Evolutionary conservation across 2,329 filamentous ascomycete genomes (phyloP), one percentile per base, ranked within the genome.

Genomic region (Colletotrichum euphorbiae): DNA sequence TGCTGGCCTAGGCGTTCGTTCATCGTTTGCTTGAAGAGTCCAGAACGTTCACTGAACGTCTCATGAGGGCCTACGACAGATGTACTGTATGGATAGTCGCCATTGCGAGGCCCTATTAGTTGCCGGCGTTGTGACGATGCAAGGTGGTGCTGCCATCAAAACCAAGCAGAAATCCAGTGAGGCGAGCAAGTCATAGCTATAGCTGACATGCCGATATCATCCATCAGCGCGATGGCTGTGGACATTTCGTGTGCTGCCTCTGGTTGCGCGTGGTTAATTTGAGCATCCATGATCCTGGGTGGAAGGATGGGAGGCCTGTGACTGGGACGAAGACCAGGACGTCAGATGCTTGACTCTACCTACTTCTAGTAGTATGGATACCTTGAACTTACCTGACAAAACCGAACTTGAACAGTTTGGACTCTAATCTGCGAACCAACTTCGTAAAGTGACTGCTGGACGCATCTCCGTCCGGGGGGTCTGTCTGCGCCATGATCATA

Each of bases 21-120:
- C 58, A 38, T 54, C 57, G 42, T 62, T 42, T 48, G 58, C 58
- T 51, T 45, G 43, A 62, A 51, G 51, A 57, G 58, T 62, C 63
- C 43, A 62, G 58, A 62, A 67, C 58, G 50, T 62, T 67, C 58
- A 67, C 33, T 36, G 33, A 38, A 11, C 24, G 24, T 5, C 24
- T 24, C 24, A 40, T 5, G 31, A 54, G 40, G 46, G 12, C 54
- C 52, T 52, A 50, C 11, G 31, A 65, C 55, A n/a, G n/a, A 36
- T 62, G 50, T 42, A 31, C 62, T 62, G 50, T 42, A 31, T 67
- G 33, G 28, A n/a, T 24, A 50, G 48, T 43, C 42, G 55, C n/a
- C 11, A 43, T 33, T 38, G 33, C 7, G 38, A 24, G 24, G 24
- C 24, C 24, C 24, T 24, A 24, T 24, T 24, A 24, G 24, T 5